These are phyloP conservation scores for Taphrina populina DNA, from an alignment of 1,139 yeast genomes.

Conservation along the genomic window DNA sequence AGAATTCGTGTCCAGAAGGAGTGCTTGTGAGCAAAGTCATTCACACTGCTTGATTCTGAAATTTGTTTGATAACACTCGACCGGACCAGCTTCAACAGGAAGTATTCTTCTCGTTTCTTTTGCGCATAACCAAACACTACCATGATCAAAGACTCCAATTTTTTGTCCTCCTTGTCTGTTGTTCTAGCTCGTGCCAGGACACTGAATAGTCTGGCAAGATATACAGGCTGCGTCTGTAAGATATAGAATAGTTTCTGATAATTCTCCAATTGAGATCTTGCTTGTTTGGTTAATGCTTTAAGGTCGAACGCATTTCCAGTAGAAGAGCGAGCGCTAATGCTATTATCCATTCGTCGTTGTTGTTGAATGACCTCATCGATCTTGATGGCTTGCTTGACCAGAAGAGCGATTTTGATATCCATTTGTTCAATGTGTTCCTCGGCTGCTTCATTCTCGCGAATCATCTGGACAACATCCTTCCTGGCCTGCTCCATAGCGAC, in stretches of 20 bases:
- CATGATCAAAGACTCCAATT: slow-evolving; percentile 53
- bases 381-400: slow-evolving; percentile 76
- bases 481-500: slow-evolving; percentile 65
- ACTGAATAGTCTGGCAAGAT: slow-evolving; percentile 60
- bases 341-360: slow-evolving; percentile 45
- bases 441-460: slow-evolving; percentile 63
- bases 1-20: slow-evolving; percentile 55
- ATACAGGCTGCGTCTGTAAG: slow-evolving; percentile 78
- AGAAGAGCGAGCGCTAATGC: slow-evolving; percentile 1
- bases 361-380: slow-evolving; percentile 69
- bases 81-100: slow-evolving; percentile 62
- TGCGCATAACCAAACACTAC: slow-evolving; percentile 52
- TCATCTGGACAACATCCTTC: slow-evolving; percentile 63
- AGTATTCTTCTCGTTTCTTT: slow-evolving; percentile 67
- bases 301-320: slow-evolving; percentile 45
- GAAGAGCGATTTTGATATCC: slow-evolving; percentile 74
- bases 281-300: slow-evolving; percentile 47
- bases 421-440: slow-evolving; percentile 75
- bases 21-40: slow-evolving; percentile 43
- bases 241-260: slow-evolving; percentile 79
- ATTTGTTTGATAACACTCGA: slow-evolving; percentile 55
- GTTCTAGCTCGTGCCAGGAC: slow-evolving; percentile 37
- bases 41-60: slow-evolving; percentile 41
- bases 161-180: slow-evolving; percentile 42
- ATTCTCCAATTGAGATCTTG: slow-evolving; percentile 53